Base-by-base conservation (phyloP, 768 basidiomycete genomes). In the Mycena indigotica region DNA sequence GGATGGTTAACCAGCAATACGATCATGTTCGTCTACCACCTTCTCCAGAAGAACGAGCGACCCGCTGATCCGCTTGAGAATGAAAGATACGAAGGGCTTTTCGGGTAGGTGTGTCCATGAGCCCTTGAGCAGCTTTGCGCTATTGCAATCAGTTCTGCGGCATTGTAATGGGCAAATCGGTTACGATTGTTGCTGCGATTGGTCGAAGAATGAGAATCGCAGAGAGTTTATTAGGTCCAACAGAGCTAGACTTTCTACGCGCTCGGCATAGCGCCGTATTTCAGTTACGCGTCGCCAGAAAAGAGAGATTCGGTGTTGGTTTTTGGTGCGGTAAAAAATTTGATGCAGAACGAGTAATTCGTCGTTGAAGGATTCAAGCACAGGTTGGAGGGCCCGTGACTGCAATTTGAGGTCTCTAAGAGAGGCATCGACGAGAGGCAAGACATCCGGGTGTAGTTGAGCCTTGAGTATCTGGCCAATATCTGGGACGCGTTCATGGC, bases 261-360 rank as follows among this genome's bases (percentile, higher is more conserved):
- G 73, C 28, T 72, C 69, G 21, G 77, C 77, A 63, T 80, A 83
- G 52, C 84, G 78, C 59, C 86, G 77, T 19, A 86, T 75, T 66
- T 92, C 91, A 10, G 68, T 65, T 16, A 87, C 74, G 28, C 83
- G 83, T 64, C 81, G 76, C 87, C 89, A 92, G 69, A 90, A 91
- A 12, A 91, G 70, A 24, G 87, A 80, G 3, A 77, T 67, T 28
- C 84, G 80, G 67, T 89, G 88, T 65, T 93, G 91, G 62, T 91
- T 93, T 66, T 88, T 90, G 61, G 84, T 84, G 64, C 89, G 90
- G 73, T 93, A 92, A 68, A 86, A 86, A 2, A 92, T 67, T 58
- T 87, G 77, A 63, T 86, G 83, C 30, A 92, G 74, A 19, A 89
- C 69, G 51, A 80, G 80, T 4, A 83, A 68, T 64, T 91, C 88